Base-by-base conservation (phyloP, 768 basidiomycete species). In the Leccinum subgranulosum region DNA sequence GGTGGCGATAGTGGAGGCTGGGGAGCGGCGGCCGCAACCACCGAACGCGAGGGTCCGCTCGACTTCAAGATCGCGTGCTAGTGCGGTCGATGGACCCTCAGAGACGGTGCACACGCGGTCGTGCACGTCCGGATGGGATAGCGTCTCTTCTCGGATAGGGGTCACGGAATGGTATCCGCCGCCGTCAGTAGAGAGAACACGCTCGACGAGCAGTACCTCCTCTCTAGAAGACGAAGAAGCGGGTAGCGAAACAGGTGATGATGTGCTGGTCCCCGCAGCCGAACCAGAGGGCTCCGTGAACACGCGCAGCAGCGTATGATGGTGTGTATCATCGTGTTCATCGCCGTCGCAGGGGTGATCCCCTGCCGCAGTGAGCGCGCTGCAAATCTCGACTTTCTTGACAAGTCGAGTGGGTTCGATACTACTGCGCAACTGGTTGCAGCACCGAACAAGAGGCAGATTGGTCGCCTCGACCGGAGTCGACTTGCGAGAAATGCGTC, bases 331-430 rank as follows among this genome's bases (percentile, higher is more conserved):
- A 5, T 39, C 49, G 1, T 51, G 17, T 3, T 28, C 23, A 0
- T 49, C 19, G 10, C 29, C 53, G 10, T 19, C 1, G 1, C 15
- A 17, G 48, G 34, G 55, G 6, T 36, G 34, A 3, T 66, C 62
- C 1, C 50, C 8, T 0, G 58, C 57, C 1, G 33, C 6, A 15
- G 49, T n/a, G 0, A 33, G 23, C 0, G 57, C 59, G 0, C 57
- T 64, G 14, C 59, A 66, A 5, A 64, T 29, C 10, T 62, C 61
- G 6, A 63, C 41, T 27, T 52, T 65, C 19, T 29, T 19, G 5
- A 67, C 54, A 2, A 54, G 28, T n/a, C 54, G 49, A 15, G 55
- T 25, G 7, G 59, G 25, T 7, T 57, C 33, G 15, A n/a, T 19
- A 8, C 19, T 17, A 25, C 14, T 15, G 23, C 11, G 11, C 4